These are phyloP conservation scores for Sclerotinia minor DNA, from an alignment of 2,329 filamentous ascomycete genomes.

Conservation along the genomic window DNA sequence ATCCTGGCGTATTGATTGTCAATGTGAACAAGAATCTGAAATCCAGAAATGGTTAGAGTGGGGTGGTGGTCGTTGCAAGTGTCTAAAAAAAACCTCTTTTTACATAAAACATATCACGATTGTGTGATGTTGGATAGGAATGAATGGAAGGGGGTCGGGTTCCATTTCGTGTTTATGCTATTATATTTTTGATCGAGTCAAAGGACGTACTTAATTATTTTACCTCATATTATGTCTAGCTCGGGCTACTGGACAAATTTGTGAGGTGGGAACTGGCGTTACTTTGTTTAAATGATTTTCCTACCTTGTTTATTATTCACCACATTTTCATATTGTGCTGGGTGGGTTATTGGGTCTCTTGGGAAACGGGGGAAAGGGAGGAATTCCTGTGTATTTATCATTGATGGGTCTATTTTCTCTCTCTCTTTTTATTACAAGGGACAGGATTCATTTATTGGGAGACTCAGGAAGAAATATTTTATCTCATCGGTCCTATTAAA, in stretches of 20 bases:
- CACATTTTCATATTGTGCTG: slow-evolving; percentile 3
- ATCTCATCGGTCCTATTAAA: not conserved
- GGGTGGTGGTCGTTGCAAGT: slow-evolving; percentile 20
- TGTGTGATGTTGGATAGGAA: slow-evolving; percentile 16
- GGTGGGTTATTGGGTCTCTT: not conserved
- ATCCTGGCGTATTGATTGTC: slow-evolving; percentile 35
- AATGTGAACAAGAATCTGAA: slow-evolving; percentile 36
- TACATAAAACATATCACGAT: slow-evolving; percentile 17
- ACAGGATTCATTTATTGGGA: not conserved
- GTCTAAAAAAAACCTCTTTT: slow-evolving; percentile 18
- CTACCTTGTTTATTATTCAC: slow-evolving; percentile 12
- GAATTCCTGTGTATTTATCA: slow-evolving; percentile 20
- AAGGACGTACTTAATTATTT: slow-evolving; percentile 21
- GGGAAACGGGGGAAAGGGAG: slow-evolving; percentile 1
- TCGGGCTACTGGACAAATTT: slow-evolving; percentile 12
- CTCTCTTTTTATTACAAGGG: slow-evolving; percentile 4
- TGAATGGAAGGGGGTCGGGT: not conserved
- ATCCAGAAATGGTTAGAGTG: slow-evolving; percentile 24
- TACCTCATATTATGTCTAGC: slow-evolving; percentile 10
- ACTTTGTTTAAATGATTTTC: slow-evolving; percentile 16
- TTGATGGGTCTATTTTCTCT: slow-evolving; percentile 4
- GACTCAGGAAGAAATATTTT: not conserved
- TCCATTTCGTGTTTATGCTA: slow-evolving; percentile 16
- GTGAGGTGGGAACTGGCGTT: slow-evolving; percentile 14
- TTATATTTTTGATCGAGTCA: slow-evolving; percentile 19